Conservation (phyloP, 2,329 filamentous ascomycete genomes). For the Ascosphaera aggregata region DNA sequence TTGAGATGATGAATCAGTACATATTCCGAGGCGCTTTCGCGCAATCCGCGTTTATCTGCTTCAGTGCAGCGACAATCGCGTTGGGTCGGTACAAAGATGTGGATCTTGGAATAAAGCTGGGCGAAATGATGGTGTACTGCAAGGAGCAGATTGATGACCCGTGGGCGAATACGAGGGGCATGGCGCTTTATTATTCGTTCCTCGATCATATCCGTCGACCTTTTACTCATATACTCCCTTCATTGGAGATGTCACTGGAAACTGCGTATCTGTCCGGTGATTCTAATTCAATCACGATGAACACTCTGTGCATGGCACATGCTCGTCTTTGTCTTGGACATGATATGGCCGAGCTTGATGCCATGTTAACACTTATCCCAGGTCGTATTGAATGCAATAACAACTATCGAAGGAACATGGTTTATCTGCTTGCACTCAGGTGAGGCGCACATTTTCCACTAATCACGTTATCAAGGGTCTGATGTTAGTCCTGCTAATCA, state of each 20-base stretch:
- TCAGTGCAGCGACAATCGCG: slow-evolving; percentile 32
- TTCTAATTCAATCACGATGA: slow-evolving; percentile 32
- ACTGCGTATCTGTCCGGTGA: slow-evolving; percentile 34
- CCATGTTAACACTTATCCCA: slow-evolving; percentile 30
- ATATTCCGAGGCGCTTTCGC: slow-evolving; percentile 30
- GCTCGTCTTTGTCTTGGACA: slow-evolving; percentile 32
- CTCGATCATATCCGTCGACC: slow-evolving; percentile 35
- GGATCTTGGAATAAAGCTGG: slow-evolving; percentile 29
- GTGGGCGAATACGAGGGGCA: slow-evolving; percentile 31
- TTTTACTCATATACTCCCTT: slow-evolving; percentile 26
- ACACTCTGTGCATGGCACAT: slow-evolving; percentile 33
- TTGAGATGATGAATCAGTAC: slow-evolving; percentile 33
- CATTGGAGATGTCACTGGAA: slow-evolving; percentile 31
- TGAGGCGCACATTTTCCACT: slow-evolving; percentile 6
- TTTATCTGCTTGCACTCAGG: slow-evolving; percentile 28
- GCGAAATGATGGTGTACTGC: slow-evolving; percentile 27
- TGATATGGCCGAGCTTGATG: slow-evolving; percentile 33
- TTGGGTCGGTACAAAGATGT: slow-evolving; percentile 34
- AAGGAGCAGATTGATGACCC: slow-evolving; percentile 28
- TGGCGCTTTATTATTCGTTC: slow-evolving; percentile 34
- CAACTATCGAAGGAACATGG: slow-evolving; percentile 33
- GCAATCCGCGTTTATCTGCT: slow-evolving; percentile 34
- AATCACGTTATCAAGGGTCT: too few relatives aligned
- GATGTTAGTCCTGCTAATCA: neutral
- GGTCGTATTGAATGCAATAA: slow-evolving; percentile 34